These are phyloP conservation scores for Coniferiporia weirii DNA, from an alignment of 1,284 basidiomycete genomes.

Conservation along the genomic window DNA sequence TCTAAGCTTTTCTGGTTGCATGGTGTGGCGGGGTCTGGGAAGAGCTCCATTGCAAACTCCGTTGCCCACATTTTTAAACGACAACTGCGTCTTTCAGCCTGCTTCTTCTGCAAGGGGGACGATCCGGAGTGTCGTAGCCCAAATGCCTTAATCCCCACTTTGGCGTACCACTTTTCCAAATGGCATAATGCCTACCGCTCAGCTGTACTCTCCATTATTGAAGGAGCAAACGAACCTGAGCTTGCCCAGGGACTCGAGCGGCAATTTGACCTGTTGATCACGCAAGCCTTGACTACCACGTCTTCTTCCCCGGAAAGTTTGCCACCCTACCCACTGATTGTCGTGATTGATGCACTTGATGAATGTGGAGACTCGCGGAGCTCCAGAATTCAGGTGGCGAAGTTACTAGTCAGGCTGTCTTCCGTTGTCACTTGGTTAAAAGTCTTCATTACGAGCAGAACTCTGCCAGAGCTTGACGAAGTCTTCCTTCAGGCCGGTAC, in stretches of 20 bases:
- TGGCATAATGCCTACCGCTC: background rate
- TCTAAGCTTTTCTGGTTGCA: background rate
- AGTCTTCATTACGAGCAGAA: slow-evolving; percentile 3
- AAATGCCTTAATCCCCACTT: background rate
- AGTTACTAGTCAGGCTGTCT: background rate
- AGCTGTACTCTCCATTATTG: background rate
- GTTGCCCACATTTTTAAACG: background rate
- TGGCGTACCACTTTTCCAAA: background rate
- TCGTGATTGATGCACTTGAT: slow-evolving; percentile 6
- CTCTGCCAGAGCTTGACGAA: background rate
- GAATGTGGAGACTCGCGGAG: background rate
- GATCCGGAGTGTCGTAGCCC: background rate
- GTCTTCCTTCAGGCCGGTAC: background rate
- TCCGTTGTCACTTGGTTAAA: background rate
- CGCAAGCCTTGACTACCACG: background rate
- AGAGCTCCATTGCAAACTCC: slow-evolving; percentile 5
- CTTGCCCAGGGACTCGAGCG: background rate
- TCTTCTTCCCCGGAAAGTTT: too few relatives aligned
- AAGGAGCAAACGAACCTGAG: background rate
- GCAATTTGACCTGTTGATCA: background rate
- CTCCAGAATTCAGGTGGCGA: background rate
- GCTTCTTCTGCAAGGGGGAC: slow-evolving; percentile 7
- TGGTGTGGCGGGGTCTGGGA: slow-evolving; percentile 5
- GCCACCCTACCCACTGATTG: too few relatives aligned
- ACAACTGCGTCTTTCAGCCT: background rate